Evolutionary conservation across 2,329 filamentous ascomycete species (phyloP).

Genomic region (Monosporascus sp.): DNA sequence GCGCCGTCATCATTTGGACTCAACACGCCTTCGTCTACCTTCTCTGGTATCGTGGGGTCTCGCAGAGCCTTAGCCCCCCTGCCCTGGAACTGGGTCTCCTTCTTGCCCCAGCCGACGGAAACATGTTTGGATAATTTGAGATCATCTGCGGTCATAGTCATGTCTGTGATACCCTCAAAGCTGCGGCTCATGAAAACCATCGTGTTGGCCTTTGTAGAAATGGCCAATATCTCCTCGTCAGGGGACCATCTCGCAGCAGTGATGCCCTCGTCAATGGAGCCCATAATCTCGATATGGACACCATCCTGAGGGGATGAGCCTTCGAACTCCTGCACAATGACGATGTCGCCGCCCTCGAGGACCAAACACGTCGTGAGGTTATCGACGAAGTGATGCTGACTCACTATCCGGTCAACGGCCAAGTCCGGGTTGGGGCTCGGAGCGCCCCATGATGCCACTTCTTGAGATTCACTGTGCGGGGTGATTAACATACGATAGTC

Average conservation of each 20-base stretch:
- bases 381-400: slow-evolving; percentile 81
- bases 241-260: slow-evolving; percentile 88
- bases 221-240: slow-evolving; percentile 83
- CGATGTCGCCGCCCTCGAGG: slow-evolving; percentile 83
- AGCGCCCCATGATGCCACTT: slow-evolving; percentile 84
- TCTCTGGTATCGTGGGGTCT: slow-evolving; percentile 92
- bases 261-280: slow-evolving; percentile 89
- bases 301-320: slow-evolving; percentile 43
- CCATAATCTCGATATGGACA: slow-evolving; percentile 89
- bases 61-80: slow-evolving; percentile 79
- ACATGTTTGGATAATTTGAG: slow-evolving; percentile 88
- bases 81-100: slow-evolving; percentile 95
- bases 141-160: slow-evolving; percentile 68
- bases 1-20: slow-evolving; percentile 68
- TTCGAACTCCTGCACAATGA: slow-evolving; percentile 71
- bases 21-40: slow-evolving; percentile 75
- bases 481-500: slow-evolving; percentile 16
- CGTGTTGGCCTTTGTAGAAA: slow-evolving; percentile 74
- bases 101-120: slow-evolving; percentile 96
- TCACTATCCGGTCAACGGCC: slow-evolving; percentile 67
- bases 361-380: slow-evolving; percentile 73
- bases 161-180: slow-evolving; percentile 78
- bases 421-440: slow-evolving; percentile 74
- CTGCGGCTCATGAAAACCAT: slow-evolving; percentile 88
- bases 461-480: slow-evolving; percentile 29